Evolutionary conservation across 2,329 filamentous ascomycete genomes (phyloP).

Genomic region (Mariannaea elegans): DNA sequence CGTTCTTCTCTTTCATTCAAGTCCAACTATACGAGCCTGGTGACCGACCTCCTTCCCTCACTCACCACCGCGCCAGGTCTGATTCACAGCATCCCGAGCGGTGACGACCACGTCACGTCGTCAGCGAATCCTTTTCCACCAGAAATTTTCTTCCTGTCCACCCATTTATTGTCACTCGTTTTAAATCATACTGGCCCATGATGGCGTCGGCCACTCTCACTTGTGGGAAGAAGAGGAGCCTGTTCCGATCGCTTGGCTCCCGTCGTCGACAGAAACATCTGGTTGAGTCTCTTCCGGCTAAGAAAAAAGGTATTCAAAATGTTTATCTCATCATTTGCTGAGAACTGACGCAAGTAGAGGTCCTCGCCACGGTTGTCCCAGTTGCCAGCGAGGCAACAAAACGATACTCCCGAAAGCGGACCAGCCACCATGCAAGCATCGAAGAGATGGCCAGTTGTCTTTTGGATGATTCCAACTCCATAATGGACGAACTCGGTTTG

Average conservation of each 20-base stretch:
- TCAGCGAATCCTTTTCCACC: not conserved
- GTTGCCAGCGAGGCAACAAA: constrained; percentile 9
- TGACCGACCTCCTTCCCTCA: constrained; percentile 1
- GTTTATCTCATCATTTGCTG: not conserved
- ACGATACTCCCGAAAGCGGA: constrained; percentile 22
- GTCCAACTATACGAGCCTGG: constrained; percentile 17
- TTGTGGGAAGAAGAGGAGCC: constrained; percentile 44
- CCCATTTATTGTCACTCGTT: constrained; percentile 15
- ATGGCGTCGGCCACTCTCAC: constrained; percentile 41
- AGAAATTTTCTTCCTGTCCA: constrained; percentile 5
- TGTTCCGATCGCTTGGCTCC: constrained; percentile 41
- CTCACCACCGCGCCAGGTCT: not conserved
- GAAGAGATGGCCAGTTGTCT: constrained; percentile 44
- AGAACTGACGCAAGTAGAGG: constrained; percentile 14
- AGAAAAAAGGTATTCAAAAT: constrained; percentile 30
- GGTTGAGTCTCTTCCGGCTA: constrained; percentile 21
- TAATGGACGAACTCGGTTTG: constrained; percentile 10
- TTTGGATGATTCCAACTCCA: constrained; percentile 36
- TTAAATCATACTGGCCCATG: constrained; percentile 6
- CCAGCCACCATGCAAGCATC: constrained; percentile 20
- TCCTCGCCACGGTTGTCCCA: not conserved
- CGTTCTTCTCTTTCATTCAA: constrained; percentile 10
- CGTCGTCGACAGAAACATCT: constrained; percentile 36
- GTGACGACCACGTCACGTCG: not conserved
- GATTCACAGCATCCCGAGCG: constrained; percentile 16